These are phyloP conservation scores for Eucalyptus regnans DNA, from an alignment of 345 rosid genomes.

Conservation along the genomic window DNA sequence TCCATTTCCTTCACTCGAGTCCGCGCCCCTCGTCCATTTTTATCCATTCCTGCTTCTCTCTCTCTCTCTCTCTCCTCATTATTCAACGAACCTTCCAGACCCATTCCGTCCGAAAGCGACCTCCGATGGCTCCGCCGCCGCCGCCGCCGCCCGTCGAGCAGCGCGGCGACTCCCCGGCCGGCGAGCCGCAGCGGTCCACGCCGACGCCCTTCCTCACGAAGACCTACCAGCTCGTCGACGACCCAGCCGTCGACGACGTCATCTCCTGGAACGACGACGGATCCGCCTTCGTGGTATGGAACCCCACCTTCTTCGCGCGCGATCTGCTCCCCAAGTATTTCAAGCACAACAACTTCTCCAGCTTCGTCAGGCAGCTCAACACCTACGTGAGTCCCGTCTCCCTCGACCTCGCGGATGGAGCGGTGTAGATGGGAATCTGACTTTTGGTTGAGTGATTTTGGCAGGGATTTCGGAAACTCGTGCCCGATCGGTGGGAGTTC, in stretches of 20 bases:
- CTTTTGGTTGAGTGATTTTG: background rate
- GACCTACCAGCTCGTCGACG: slow-evolving; percentile 77
- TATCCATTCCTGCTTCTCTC: background rate
- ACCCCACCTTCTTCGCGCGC: slow-evolving; percentile 70
- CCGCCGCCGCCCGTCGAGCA: slow-evolving; percentile 17
- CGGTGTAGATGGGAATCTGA: background rate
- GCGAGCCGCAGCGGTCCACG: slow-evolving; percentile 46
- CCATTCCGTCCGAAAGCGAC: background rate
- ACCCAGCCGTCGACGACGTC: slow-evolving; percentile 48
- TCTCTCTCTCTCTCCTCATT: background rate
- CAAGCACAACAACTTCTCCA: slow-evolving; percentile 88
- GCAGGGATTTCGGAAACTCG: slow-evolving; percentile 78
- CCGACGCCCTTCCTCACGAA: slow-evolving; percentile 85
- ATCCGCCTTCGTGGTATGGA: slow-evolving; percentile 78
- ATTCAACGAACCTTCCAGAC: background rate
- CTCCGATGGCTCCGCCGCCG: background rate
- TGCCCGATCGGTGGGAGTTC: slow-evolving; percentile 96
- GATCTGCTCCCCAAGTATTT: slow-evolving; percentile 82
- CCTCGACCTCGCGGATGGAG: background rate
- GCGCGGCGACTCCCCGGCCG: slow-evolving; percentile 6
- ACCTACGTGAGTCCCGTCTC: slow-evolving; percentile 42
- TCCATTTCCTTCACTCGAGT: background rate
- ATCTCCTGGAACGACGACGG: slow-evolving; percentile 93
- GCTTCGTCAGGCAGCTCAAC: slow-evolving; percentile 93
- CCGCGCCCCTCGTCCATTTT: background rate